Evolutionary conservation across 352 stramenopile genomes (phyloP).

Genomic region (Pythium sp.): DNA sequence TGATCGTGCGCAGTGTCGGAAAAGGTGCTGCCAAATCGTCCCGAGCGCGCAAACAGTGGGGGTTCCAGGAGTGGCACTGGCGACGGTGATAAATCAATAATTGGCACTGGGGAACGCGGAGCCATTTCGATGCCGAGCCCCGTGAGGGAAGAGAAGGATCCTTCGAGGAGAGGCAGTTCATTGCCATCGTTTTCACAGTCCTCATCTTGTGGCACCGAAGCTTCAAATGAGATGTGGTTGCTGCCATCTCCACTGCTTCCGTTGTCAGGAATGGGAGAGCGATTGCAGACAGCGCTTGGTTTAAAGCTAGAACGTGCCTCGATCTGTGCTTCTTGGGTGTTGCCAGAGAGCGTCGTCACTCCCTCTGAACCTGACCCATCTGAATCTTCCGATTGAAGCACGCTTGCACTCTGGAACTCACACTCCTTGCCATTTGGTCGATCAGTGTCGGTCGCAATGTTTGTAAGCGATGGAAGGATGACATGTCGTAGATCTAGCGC

Average conservation of each 20-base stretch:
- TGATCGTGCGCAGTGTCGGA: background rate
- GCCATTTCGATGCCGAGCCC: background rate
- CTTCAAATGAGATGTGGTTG: background rate
- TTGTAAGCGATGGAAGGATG: background rate
- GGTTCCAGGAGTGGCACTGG: conserved; percentile 19
- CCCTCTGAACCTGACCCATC: background rate
- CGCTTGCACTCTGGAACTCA: background rate
- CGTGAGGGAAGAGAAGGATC: background rate
- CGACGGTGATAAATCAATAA: conserved; percentile 11
- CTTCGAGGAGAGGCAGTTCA: background rate
- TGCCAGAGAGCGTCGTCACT: background rate
- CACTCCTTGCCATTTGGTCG: background rate
- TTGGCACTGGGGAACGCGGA: background rate
- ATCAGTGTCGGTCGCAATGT: background rate
- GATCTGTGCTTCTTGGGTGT: background rate
- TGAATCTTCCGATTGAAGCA: background rate
- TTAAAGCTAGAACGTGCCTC: background rate
- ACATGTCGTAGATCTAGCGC: background rate
- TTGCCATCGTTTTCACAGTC: background rate
- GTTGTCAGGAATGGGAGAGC: background rate
- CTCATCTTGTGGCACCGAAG: background rate
- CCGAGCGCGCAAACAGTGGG: background rate
- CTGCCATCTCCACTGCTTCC: background rate
- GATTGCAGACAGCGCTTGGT: background rate
- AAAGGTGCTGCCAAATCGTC: conserved; percentile 11